Base-by-base conservation (phyloP, 2,329 filamentous ascomycete species). In the Calonectria ilicicola region DNA sequence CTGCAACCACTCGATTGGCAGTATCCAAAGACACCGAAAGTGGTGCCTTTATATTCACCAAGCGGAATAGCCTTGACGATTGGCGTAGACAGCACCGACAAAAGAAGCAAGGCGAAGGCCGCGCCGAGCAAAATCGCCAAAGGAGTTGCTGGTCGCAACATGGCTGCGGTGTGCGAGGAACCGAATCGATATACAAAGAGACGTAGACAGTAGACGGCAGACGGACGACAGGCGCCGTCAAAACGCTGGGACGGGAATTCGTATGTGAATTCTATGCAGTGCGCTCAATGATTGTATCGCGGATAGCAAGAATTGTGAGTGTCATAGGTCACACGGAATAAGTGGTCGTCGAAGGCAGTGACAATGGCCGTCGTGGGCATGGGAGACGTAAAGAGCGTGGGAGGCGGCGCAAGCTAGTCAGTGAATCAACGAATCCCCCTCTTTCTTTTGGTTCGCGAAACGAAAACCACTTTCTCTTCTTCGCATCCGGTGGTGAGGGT, bases 1-100 rank as follows among this genome's bases (percentile, higher is more conserved):
- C 91, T 94, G 84, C 97, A 98, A 71, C 84, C 82, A 72, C 87
- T 83, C 51, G 85, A 87, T 76, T 91, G 88, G 84, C 97, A 99
- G 80, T 91, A 98, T 29, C 97, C 97, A 86, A 98, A 96, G 62
- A 98, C 96, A 62, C 97, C 97, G 87, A 97, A 98, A 77, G 92
- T 92, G 78, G 94, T 91, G 79, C 93, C 92, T 49, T 92, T 86
- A 81, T 92, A 96, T 65, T 91, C 92, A 44, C 94, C 96, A 49
- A 99, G 88, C 12, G 95, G 95, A 58, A 99, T 97, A 29, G 89
- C 90, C 81, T 93, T 92, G 82, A 98, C 93, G 77, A 99, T 92
- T 21, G 97, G 97, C 0, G 95, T 96, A 1, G 96, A 98, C n/a
- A 99, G 86, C 46, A 96, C 94, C 58, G 95, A 94, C 46, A 99